phyloP scores from a whole-genome alignment of 805 yeast species.

The Komagataella pseudopastoris region DNA sequence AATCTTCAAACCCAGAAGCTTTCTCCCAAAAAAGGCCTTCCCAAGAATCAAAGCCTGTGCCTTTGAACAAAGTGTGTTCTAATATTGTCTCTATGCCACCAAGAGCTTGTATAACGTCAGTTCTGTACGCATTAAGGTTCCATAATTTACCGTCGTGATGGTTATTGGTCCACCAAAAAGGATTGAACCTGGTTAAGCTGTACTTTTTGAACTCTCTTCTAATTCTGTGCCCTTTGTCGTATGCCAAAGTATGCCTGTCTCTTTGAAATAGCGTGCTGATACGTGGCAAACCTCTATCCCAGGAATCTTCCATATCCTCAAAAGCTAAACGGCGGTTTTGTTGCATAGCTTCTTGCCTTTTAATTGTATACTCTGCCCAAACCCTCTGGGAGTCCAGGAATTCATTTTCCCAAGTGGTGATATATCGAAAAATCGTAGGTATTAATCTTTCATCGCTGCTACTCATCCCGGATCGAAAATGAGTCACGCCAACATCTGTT shows the following conservation, averaged over 20 bases:
- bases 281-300: constrained; percentile 97
- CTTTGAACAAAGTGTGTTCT: constrained; percentile 90
- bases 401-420: constrained; percentile 95
- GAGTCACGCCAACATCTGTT: constrained; percentile 89
- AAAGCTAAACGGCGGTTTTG: constrained; percentile 77
- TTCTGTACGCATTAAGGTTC: constrained; percentile 84
- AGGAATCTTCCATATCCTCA: constrained; percentile 86
- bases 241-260: constrained; percentile 87
- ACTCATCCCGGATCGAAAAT: constrained; percentile 88
- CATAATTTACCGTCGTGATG: constrained; percentile 94
- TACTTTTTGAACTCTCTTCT: constrained; percentile 70
- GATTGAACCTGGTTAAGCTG: constrained; percentile 59
- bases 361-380: constrained; percentile 94
- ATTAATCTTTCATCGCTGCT: constrained; percentile 69
- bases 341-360: constrained; percentile 74
- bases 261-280: constrained; percentile 90
- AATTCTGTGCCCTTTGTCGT: constrained; percentile 85
- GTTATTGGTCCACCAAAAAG: constrained; percentile 94
- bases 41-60: constrained; percentile 97
- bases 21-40: constrained; percentile 99
- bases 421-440: constrained; percentile 88
- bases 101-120: constrained; percentile 92
- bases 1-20: constrained; percentile 94
- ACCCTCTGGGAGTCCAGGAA: constrained; percentile 88
- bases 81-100: constrained; percentile 96